A percentile compares a stretch with the other conserved stretches of the same genome.
Conservation (phyloP, 495 filamentous ascomycete species). For the Lepidopterella palustris region DNA sequence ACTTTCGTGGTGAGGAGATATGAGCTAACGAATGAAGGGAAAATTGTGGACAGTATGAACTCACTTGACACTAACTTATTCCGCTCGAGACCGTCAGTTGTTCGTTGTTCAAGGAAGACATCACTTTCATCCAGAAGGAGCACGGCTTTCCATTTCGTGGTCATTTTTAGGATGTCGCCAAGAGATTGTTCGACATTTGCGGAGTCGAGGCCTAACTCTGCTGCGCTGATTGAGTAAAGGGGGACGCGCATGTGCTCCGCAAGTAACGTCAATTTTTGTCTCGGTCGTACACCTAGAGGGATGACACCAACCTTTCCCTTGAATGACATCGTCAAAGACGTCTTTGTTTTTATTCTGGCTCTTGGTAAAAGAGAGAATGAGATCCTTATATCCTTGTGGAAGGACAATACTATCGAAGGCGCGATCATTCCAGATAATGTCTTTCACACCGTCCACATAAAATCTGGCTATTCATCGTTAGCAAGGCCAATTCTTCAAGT, state of each 20-base stretch:
- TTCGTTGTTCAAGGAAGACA: constrained; percentile 52
- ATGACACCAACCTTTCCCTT: constrained; percentile 38
- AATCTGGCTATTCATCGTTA: constrained; percentile 32
- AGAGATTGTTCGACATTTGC: constrained; percentile 29
- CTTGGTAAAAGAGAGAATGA: constrained; percentile 45
- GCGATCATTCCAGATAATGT: constrained; percentile 36
- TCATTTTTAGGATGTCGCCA: constrained; percentile 34
- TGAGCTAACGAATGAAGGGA: not conserved
- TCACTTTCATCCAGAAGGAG: constrained; percentile 60
- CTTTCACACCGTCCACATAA: constrained; percentile 34
- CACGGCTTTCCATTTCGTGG: constrained; percentile 39
- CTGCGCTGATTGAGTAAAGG: constrained; percentile 35
- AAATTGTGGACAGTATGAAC: not conserved
- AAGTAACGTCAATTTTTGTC: not conserved
- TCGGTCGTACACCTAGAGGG: not conserved
- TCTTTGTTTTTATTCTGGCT: constrained; percentile 40
- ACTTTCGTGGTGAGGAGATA: constrained; percentile 15
- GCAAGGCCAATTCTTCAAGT: constrained; percentile 35
- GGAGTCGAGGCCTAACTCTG: constrained; percentile 33
- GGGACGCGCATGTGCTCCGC: constrained; percentile 36
- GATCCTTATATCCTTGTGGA: constrained; percentile 39
- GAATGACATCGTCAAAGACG: constrained; percentile 48
- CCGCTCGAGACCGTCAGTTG: constrained; percentile 32
- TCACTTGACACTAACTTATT: constrained; percentile 36
- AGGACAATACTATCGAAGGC: constrained; percentile 45